Evolutionary conservation across 805 yeast species (phyloP).

Genomic region (Vanderwaltozyma tropicalis): DNA sequence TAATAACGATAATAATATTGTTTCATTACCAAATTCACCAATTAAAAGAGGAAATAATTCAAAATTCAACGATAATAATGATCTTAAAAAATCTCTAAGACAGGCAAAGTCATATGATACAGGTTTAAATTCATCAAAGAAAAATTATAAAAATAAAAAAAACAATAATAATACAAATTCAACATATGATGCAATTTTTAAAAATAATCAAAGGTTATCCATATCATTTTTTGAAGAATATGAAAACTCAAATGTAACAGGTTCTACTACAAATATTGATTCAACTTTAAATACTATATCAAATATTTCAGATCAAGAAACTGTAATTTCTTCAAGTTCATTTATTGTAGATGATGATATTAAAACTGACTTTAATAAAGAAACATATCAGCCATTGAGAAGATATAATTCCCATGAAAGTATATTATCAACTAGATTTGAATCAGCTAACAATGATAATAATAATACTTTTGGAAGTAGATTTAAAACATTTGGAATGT

Average conservation of each 20-base stretch:
- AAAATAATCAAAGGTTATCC: constrained; percentile 27
- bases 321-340: constrained; percentile 15
- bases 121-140: constrained; percentile 12
- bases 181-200: constrained; percentile 16
- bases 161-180: constrained; percentile 1
- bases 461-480: too few species aligned
- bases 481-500: too few species aligned
- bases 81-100: constrained; percentile 9
- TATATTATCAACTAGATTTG: constrained; percentile 14
- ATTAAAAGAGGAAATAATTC: constrained; percentile 3
- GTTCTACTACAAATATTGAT: background rate
- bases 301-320: constrained; percentile 17
- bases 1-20: background rate
- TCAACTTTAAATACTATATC: too few species aligned
- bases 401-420: constrained; percentile 28
- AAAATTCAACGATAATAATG: too few species aligned
- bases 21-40: constrained; percentile 20
- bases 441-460: background rate
- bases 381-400: constrained; percentile 11
- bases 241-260: constrained; percentile 3
- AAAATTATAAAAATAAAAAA: constrained; percentile 3
- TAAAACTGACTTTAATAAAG: constrained; percentile 2
- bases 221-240: constrained; percentile 23
- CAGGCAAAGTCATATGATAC: constrained; percentile 21
- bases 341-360: constrained; percentile 1